Evolutionary conservation across 2,329 filamentous ascomycete species (phyloP).

Genomic region (Gaeumannomyces sp.): DNA sequence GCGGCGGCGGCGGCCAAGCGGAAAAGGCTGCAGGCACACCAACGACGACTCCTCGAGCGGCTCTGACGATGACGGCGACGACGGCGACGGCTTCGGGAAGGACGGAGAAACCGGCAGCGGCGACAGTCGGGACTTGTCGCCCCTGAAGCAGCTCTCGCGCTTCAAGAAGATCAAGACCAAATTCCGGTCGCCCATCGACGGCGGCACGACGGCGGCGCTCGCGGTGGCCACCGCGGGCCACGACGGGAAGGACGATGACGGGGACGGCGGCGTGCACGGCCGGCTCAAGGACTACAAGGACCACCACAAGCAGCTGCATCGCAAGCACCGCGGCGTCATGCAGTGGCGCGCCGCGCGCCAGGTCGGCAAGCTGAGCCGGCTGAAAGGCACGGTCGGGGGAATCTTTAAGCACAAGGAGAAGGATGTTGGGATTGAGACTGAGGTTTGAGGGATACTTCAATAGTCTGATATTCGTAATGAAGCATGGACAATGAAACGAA

Average conservation of each 20-base stretch:
- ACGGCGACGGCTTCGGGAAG: neutral
- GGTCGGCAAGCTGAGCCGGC: conserved; percentile 44
- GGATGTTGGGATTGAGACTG: conserved; percentile 58
- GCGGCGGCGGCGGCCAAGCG: conserved; percentile 8
- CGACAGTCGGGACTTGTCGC: neutral
- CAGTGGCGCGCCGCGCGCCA: conserved; percentile 58
- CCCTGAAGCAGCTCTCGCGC: conserved; percentile 3
- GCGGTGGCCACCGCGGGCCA: conserved; percentile 13
- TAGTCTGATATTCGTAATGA: no score
- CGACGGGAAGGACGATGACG: conserved; percentile 27
- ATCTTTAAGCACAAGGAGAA: conserved; percentile 55
- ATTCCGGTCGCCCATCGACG: conserved; percentile 20
- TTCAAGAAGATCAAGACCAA: conserved; percentile 18
- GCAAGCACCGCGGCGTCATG: conserved; percentile 65
- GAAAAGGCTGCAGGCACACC: conserved; percentile 28
- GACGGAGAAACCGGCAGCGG: conserved; percentile 3
- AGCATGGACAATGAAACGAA: neutral
- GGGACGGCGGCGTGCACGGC: conserved; percentile 36
- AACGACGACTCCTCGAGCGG: conserved; percentile 13
- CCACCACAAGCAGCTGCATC: conserved; percentile 53
- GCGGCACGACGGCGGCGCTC: conserved; percentile 13
- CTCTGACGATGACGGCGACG: conserved; percentile 14
- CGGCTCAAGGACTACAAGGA: conserved; percentile 55
- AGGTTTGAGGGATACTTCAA: no score
- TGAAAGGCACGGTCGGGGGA: conserved; percentile 51